Base-by-base conservation (phyloP, 371 early-diverging fungal genomes). In the Amoeboaphelidium protococcarum region DNA sequence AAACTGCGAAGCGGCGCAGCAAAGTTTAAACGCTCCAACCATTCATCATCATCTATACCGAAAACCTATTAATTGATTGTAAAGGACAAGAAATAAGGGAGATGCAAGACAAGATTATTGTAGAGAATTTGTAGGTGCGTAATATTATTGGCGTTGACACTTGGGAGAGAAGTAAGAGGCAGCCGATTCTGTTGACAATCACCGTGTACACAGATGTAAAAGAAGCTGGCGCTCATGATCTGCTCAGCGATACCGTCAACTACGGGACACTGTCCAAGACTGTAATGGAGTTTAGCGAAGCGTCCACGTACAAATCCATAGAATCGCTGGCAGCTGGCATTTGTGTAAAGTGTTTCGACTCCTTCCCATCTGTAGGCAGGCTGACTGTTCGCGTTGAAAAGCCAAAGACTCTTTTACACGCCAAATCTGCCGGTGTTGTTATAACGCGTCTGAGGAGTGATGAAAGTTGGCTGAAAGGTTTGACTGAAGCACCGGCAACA, bases 121-220 rank as follows among this genome's bases (percentile, higher is more conserved):
- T 46, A 16, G 37, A 46, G 4, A 19, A 86, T 56, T 71, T 92
- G 31, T 68, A 72, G 22, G 71, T 89, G 24, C 76, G 78, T 47
- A 80, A 72, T n/a, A 69, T 76, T 23, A 73, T 86, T 25, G 94
- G 94, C 12, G 81, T 82, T 43, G 90, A 92, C 58, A 73, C 80
- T 13, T 92, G 91, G 91, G 89, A 88, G 52, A 67, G 86, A 22
- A 63, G 65, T 22, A 80, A 83, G 59, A 59, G 68, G 1, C 91
- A 91, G 57, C 88, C 91, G 13, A 69, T 92, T 40, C 67, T 70
- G 13, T 73, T 92, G 43, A 72, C 72, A 41, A 62, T 83, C 16
- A 67, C 65, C 31, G 63, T 87, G 4, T 68, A 68, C 57, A 76
- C 80, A 3, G 74, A 77, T 52, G 70, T 87, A 42, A 62, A 69